These are phyloP conservation scores for Artemisia argyi DNA, from an alignment of 129 eudicot genomes.

Conservation along the genomic window DNA sequence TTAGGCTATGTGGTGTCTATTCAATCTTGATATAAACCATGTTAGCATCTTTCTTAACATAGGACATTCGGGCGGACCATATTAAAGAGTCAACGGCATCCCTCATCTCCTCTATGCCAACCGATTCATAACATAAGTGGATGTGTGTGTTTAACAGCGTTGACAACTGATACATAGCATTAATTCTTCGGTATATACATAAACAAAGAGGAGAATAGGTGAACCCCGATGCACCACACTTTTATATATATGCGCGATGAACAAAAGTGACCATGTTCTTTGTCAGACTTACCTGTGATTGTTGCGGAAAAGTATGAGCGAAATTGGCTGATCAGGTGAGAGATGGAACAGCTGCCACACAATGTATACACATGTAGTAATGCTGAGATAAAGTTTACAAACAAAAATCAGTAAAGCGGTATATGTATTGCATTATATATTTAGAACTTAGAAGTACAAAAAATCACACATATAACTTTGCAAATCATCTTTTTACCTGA, in stretches of 20 bases:
- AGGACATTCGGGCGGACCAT: too few species aligned
- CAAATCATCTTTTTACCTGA: too few species aligned
- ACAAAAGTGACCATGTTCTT: constrained; percentile 12
- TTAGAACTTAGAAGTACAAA: neutral
- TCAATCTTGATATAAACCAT: too few species aligned
- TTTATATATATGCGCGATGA: neutral
- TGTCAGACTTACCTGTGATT: too few species aligned
- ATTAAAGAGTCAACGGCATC: too few species aligned
- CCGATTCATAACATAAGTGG: too few species aligned
- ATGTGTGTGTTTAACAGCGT: neutral
- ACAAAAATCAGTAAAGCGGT: neutral
- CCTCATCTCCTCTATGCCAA: too few species aligned
- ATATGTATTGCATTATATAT: neutral
- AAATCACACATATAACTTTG: neutral
- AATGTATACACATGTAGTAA: constrained; percentile 57
- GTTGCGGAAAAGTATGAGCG: too few species aligned
- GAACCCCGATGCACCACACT: neutral
- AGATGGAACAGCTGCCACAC: constrained; percentile 10
- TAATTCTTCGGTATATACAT: neutral
- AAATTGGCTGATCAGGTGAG: too few species aligned
- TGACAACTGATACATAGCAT: neutral
- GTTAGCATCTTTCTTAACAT: too few species aligned
- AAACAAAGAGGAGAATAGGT: neutral
- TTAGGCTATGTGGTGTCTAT: too few species aligned
- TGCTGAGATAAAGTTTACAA: constrained; percentile 36